Conservation (phyloP, 2,329 filamentous ascomycete genomes). For the Seiridium cupressi region DNA sequence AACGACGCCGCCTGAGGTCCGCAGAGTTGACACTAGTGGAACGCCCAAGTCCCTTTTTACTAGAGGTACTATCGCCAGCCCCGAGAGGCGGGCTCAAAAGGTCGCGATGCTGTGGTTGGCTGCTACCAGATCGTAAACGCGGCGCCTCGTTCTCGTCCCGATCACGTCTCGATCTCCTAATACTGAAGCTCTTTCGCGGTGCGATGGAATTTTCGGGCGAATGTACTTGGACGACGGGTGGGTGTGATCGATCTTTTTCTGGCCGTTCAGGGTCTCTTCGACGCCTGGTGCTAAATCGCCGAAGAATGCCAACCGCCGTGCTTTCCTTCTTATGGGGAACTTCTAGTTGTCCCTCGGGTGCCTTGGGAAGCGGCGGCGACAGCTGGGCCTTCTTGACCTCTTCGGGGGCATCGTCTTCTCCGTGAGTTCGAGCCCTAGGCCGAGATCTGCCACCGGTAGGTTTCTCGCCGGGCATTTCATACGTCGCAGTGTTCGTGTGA, state of each 20-base stretch:
- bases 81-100: slow-evolving; percentile 72
- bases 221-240: slow-evolving; percentile 75
- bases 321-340: slow-evolving; percentile 78
- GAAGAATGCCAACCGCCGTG: slow-evolving; percentile 76
- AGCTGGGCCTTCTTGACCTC: slow-evolving; percentile 64
- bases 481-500: slow-evolving; percentile 80
- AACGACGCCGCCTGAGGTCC: slow-evolving; percentile 68
- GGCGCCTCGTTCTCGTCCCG: slow-evolving; percentile 47
- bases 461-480: slow-evolving; percentile 87
- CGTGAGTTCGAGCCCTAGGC: slow-evolving; percentile 86
- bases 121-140: slow-evolving; percentile 54
- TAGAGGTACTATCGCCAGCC: slow-evolving; percentile 52
- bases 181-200: slow-evolving; percentile 85
- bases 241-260: slow-evolving; percentile 65
- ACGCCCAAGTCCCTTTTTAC: slow-evolving; percentile 71
- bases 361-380: slow-evolving; percentile 35
- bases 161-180: slow-evolving; percentile 59
- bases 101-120: slow-evolving; percentile 73
- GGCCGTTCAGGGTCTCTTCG: slow-evolving; percentile 65
- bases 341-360: slow-evolving; percentile 56
- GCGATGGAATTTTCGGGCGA: slow-evolving; percentile 65
- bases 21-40: slow-evolving; percentile 92
- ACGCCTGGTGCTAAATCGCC: slow-evolving; percentile 87
- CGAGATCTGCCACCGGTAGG: slow-evolving; percentile 80
- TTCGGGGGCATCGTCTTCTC: slow-evolving; percentile 85